A percentile compares a stretch with the other conserved stretches of the same genome.
These are phyloP conservation scores for Lentinula novae-zelandiae DNA, from an alignment of 1,284 basidiomycete species.

Conservation along the genomic window DNA sequence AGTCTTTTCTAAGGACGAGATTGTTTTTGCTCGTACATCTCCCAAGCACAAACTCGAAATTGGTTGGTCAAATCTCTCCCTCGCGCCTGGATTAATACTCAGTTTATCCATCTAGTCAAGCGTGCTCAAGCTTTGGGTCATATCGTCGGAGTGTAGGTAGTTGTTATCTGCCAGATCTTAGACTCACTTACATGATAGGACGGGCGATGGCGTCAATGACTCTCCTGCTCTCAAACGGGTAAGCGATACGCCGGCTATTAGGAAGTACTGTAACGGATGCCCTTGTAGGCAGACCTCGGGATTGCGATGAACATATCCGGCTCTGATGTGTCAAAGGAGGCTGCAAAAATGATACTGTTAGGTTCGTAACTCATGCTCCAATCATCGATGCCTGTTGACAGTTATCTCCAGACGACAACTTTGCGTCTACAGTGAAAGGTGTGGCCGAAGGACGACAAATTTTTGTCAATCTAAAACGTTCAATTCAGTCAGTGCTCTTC, in stretches of 20 bases:
- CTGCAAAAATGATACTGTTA: conserved; percentile 69
- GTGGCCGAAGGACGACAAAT: conserved; percentile 67
- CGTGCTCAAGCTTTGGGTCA: conserved; percentile 67
- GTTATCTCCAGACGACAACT: conserved; percentile 51
- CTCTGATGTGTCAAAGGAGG: conserved; percentile 71
- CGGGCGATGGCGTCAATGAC: conserved; percentile 70
- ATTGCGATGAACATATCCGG: conserved; percentile 76
- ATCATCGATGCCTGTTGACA: too few relatives aligned
- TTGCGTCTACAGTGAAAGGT: conserved; percentile 68
- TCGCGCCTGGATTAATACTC: neutral
- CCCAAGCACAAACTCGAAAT: conserved; percentile 73
- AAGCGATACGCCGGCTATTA: neutral
- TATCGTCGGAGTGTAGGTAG: conserved; percentile 63
- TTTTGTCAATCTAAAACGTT: conserved; percentile 65
- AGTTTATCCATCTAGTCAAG: conserved; percentile 44
- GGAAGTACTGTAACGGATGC: neutral
- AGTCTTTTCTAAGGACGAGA: conserved; percentile 66
- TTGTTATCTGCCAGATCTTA: neutral
- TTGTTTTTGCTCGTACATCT: conserved; percentile 69
- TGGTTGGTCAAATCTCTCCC: conserved; percentile 30
- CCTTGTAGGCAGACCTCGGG: conserved; percentile 54
- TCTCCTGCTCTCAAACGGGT: conserved; percentile 66
- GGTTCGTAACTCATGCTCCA: conserved; percentile 27
- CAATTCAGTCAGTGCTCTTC: conserved; percentile 60
- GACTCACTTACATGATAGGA: conserved; percentile 22